Evolutionary conservation across 2,329 filamentous ascomycete genomes (phyloP).

Genomic region (Sporothrix mexicana): DNA sequence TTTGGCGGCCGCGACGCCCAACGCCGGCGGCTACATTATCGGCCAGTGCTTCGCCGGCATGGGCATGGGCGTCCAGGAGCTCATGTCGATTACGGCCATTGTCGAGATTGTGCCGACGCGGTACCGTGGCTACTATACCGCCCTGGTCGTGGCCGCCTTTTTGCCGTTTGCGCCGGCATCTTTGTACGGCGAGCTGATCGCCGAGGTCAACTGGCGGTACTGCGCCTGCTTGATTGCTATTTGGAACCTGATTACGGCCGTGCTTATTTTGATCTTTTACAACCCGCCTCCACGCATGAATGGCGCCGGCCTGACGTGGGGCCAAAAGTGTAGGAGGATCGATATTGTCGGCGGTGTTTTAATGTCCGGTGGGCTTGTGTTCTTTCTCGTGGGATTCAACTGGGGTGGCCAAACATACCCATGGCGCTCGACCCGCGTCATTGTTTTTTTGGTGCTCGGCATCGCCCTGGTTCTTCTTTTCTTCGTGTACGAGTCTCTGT

Average conservation of each 20-base stretch:
- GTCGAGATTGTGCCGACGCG: constrained; percentile 22
- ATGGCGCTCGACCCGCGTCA: constrained; percentile 28
- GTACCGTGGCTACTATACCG: constrained; percentile 21
- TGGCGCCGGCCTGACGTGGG: neutral
- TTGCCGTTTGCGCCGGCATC: constrained; percentile 17
- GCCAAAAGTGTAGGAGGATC: constrained; percentile 25
- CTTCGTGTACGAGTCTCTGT: constrained; percentile 1
- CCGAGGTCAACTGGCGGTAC: constrained; percentile 19
- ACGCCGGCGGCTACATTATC: neutral
- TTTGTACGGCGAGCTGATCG: constrained; percentile 13
- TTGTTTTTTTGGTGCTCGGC: constrained; percentile 19
- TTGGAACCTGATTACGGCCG: constrained; percentile 15
- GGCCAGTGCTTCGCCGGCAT: constrained; percentile 6
- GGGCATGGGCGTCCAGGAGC: constrained; percentile 14
- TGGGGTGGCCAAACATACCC: constrained; percentile 32
- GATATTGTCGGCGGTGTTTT: constrained; percentile 29
- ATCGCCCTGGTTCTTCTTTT: neutral
- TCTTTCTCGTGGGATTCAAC: constrained; percentile 31
- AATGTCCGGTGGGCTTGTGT: constrained; percentile 29
- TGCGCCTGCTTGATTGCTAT: constrained; percentile 15
- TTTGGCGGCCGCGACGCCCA: neutral
- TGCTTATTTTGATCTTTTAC: constrained; percentile 16
- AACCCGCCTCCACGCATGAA: constrained; percentile 24
- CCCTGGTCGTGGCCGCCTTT: constrained; percentile 17
- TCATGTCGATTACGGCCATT: constrained; percentile 25